Percentiles rank a stretch among this genome's conserved stretches.
These are phyloP conservation scores for Fusarium sp. DNA, from an alignment of 2,329 filamentous ascomycete species.

Conservation along the genomic window DNA sequence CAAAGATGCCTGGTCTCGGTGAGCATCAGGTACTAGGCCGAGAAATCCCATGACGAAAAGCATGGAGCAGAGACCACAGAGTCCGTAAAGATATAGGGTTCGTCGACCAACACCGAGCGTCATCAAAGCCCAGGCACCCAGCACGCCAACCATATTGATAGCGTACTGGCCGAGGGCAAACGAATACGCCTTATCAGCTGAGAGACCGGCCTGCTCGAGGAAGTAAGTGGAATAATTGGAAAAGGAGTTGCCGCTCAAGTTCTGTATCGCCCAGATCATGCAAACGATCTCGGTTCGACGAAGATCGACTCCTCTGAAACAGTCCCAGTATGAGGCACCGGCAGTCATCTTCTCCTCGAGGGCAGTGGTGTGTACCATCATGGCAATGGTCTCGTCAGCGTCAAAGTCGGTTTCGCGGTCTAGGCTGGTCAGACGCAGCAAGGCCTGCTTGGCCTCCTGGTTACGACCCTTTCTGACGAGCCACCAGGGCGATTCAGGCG, in stretches of 20 bases:
- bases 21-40: constrained; percentile 73
- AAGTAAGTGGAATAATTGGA: constrained; percentile 76
- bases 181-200: constrained; percentile 64
- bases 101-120: constrained; percentile 79
- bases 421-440: constrained; percentile 73
- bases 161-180: constrained; percentile 74
- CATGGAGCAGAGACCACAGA: constrained; percentile 80
- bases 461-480: constrained; percentile 75
- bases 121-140: constrained; percentile 87
- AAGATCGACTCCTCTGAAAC: constrained; percentile 82
- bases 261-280: constrained; percentile 74
- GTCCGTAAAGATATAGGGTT: constrained; percentile 79
- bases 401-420: constrained; percentile 78
- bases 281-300: constrained; percentile 81
- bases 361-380: constrained; percentile 92
- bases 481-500: constrained; percentile 81
- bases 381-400: constrained; percentile 85
- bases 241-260: constrained; percentile 72
- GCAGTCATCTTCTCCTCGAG: constrained; percentile 81
- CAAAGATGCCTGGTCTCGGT: constrained; percentile 72
- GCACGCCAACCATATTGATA: constrained; percentile 83
- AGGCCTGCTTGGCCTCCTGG: constrained; percentile 74
- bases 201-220: constrained; percentile 69
- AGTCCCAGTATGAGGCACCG: constrained; percentile 83
- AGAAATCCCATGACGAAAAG: constrained; percentile 87